Evolutionary conservation across 2,329 filamentous ascomycete species (phyloP).

Genomic region (Colletotrichum falcatum): DNA sequence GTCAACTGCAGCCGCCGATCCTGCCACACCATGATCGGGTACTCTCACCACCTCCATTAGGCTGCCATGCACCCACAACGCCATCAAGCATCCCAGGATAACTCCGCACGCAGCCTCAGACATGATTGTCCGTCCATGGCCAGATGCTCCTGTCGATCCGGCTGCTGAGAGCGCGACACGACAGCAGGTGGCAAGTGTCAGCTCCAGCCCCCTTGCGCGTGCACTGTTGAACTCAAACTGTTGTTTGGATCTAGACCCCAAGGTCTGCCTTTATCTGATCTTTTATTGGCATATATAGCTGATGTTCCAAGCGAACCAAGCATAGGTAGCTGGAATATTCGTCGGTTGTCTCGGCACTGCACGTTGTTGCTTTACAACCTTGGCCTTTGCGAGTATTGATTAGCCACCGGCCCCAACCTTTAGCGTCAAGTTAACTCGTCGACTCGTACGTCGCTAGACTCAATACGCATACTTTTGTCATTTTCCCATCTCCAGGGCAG

Average conservation of each 20-base stretch:
- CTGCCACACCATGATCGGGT: conserved; percentile 38
- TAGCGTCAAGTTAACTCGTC: not conserved
- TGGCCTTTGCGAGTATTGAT: not conserved
- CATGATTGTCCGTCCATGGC: conserved; percentile 7
- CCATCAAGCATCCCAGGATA: conserved; percentile 13
- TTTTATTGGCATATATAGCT: not conserved
- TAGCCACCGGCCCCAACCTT: not conserved
- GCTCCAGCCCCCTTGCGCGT: conserved; percentile 16
- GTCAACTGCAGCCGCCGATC: conserved; percentile 37
- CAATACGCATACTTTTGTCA: not conserved
- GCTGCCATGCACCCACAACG: conserved; percentile 37
- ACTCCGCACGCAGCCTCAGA: conserved; percentile 15
- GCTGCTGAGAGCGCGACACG: conserved; percentile 34
- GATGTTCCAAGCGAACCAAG: not conserved
- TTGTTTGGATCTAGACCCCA: conserved; percentile 1
- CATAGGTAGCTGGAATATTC: not conserved
- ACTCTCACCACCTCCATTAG: conserved; percentile 21
- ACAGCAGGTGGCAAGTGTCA: conserved; percentile 35
- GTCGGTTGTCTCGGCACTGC: conserved; percentile 28
- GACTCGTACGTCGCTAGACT: not conserved
- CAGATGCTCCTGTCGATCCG: conserved; percentile 6
- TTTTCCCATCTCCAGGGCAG: not conserved
- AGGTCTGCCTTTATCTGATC: not conserved
- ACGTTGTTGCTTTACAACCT: conserved; percentile 9
- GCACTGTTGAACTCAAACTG: conserved; percentile 15